These are phyloP conservation scores for Yarrowia alimentaria DNA, from an alignment of 805 yeast genomes.

Conservation along the genomic window DNA sequence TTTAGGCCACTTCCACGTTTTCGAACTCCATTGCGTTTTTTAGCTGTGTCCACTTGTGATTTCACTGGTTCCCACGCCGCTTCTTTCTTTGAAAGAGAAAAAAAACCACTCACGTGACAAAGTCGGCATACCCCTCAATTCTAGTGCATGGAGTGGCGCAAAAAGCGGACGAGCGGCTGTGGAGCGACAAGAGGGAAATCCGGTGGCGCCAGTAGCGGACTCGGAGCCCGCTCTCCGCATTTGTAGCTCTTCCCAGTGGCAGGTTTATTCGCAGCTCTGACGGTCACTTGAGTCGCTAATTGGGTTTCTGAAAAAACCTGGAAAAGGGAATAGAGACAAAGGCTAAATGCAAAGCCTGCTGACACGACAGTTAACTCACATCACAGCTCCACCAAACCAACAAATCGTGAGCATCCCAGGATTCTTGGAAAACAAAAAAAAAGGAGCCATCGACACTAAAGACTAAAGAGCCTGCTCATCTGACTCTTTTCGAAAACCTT, in stretches of 20 bases:
- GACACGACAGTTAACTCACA: slow-evolving; percentile 26
- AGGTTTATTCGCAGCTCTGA: not conserved
- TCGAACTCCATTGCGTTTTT: too few species aligned
- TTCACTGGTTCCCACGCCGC: too few species aligned
- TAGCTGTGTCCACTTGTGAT: too few species aligned
- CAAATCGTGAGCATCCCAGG: slow-evolving; percentile 1
- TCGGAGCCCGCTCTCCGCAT: too few species aligned
- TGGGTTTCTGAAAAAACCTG: slow-evolving; percentile 19
- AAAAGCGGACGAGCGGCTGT: too few species aligned
- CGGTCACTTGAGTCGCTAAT: slow-evolving; percentile 13
- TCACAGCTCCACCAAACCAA: slow-evolving; percentile 5
- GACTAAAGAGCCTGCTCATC: not conserved
- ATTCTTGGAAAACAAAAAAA: not conserved
- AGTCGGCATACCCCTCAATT: slow-evolving; percentile 11
- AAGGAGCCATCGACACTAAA: not conserved
- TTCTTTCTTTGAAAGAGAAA: too few species aligned
- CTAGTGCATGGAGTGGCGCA: slow-evolving; percentile 9
- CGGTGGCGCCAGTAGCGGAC: too few species aligned
- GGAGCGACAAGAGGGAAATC: too few species aligned
- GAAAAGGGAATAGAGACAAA: slow-evolving; percentile 22
- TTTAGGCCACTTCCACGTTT: too few species aligned
- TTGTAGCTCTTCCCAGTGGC: not conserved
- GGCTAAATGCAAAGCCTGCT: slow-evolving; percentile 28
- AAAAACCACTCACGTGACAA: slow-evolving; percentile 5
- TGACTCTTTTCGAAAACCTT: slow-evolving; percentile 9